Evolutionary conservation across 2,329 filamentous ascomycete genomes (phyloP), one percentile per base, ranked within the genome.

Genomic region (Trichoderma brevicompactum): DNA sequence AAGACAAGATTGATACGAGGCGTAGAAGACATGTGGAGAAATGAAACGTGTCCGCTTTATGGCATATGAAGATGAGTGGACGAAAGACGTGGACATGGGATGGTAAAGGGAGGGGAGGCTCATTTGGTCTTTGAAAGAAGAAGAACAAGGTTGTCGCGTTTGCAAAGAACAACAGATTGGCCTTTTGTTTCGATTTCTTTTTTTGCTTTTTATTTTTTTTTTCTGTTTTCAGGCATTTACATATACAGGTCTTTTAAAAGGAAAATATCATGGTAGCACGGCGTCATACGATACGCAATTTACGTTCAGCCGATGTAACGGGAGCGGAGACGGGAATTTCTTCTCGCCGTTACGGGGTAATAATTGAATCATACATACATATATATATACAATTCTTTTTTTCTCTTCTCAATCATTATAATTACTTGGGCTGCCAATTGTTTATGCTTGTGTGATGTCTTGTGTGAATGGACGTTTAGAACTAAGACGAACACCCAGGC

Each of bases 201-300:
- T 44, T 17, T 15, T 34, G 8, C 53, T 17, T 62, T 46, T 28
- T 34, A 28, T 34, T 44, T 65, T 54, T 60, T 23, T 46, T 44
- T 44, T 60, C 36, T 38, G n/a, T 41, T 38, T 60, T 23, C 58
- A 7, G n/a, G 46, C 58, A 59, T 58, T 63, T 54, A 44, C 49
- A 63, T 5, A 28, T 54, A 63, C 60, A 63, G 60, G 49, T 36
- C 28, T 54, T 46, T 62, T 36, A 63, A 63, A 63, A 54, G 60
- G 60, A 53, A 62, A 46, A 53, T 38, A 54, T 63, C 40, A 63
- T 32, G 60, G 48, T 53, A 54, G 60, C 60, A 63, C 60, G 60
- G 60, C 40, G 60, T 63, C 40, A 38, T 38, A 38, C 36, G 7
- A 17, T n/a, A 53, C 40, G 41, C 60, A 46, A 28, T 53, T 54